Base-by-base conservation (phyloP, 2,329 filamentous ascomycete species). In the Neopestalotiopsis sp. region DNA sequence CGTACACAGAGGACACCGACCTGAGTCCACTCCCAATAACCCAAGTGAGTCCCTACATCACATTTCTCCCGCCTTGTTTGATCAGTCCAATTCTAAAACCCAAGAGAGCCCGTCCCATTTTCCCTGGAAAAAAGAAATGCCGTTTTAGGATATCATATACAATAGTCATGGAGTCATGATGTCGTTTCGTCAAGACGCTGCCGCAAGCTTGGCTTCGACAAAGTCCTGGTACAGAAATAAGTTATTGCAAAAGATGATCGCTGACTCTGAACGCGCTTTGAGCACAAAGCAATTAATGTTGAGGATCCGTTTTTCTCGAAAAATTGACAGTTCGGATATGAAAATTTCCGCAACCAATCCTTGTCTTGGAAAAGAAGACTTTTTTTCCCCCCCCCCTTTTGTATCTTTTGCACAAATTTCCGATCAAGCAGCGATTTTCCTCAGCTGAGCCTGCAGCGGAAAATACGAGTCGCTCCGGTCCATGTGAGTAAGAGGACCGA, bases 381-480 rank as follows among this genome's bases (percentile, higher is more conserved):
- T 49, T 2, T 45, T 45, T 13, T 5, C 14, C 14, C 42, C 42
- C 45, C 42, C 45, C 4, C 6, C 17, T n/a, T 7, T n/a, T 53
- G 6, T 24, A 24, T 7, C 10, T 10, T 38, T 38, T 38, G 34
- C 34, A 10, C 10, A 38, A 38, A 38, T 10, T 38, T 53, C n/a
- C n/a, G 17, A 14, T 42, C 59, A 40, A 34, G 57, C 56, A 3
- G 30, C 53, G 32, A 67, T 67, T n/a, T 67, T 67, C 28, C 24
- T 67, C 17, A 34, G n/a, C 13, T 67, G 53, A 24, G 53, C 20
- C 12, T 45, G 53, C 10, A 49, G 32, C 7, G 66, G 66, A 67
- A 67, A 67, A 28, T 67, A 67, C 14, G 66, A 87, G 42, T 80
- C 79, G 30, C 84, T 81, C 10, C 79, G 64, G 67, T 80, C 72